Percentiles rank a stretch among this genome's conserved stretches.
Evolutionary conservation across 225 moss, liverwort and hornwort genomes (phyloP).

Genomic region (Pleurozium schreberi): DNA sequence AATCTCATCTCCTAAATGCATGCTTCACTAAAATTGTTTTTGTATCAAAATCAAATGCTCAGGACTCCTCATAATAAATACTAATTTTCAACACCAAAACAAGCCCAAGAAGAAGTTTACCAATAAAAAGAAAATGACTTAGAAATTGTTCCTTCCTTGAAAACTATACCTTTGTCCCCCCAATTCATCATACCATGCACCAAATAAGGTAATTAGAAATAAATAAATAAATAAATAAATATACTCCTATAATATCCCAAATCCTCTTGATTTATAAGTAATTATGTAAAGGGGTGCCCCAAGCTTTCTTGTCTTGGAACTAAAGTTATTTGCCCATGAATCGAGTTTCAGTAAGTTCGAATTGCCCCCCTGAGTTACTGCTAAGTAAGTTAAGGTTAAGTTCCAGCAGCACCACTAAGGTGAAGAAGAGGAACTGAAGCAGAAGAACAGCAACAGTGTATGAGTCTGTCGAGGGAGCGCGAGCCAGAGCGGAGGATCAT

Average conservation of each 20-base stretch:
- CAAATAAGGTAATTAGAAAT: neutral
- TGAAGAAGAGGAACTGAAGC: neutral
- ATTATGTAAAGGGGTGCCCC: neutral
- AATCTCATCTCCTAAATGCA: neutral
- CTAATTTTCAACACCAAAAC: neutral
- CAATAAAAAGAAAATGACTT: neutral
- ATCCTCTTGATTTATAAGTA: neutral
- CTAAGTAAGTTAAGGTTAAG: neutral
- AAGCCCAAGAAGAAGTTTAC: neutral
- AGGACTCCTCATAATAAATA: no score
- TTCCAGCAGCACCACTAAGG: neutral
- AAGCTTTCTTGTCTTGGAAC: neutral
- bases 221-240: neutral
- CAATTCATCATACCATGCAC: neutral
- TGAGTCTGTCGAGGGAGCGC: neutral
- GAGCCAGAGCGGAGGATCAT: neutral
- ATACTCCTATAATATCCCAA: neutral
- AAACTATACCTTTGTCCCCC: neutral
- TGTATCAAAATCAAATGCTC: neutral
- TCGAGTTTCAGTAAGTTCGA: neutral
- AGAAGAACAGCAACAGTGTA: neutral
- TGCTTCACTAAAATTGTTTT: no score
- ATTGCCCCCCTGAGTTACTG: neutral
- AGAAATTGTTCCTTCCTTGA: rapidly evolving
- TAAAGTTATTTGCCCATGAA: neutral